Evolutionary conservation across 495 filamentous ascomycete species (phyloP).

Genomic region (Neurospora sp.): DNA sequence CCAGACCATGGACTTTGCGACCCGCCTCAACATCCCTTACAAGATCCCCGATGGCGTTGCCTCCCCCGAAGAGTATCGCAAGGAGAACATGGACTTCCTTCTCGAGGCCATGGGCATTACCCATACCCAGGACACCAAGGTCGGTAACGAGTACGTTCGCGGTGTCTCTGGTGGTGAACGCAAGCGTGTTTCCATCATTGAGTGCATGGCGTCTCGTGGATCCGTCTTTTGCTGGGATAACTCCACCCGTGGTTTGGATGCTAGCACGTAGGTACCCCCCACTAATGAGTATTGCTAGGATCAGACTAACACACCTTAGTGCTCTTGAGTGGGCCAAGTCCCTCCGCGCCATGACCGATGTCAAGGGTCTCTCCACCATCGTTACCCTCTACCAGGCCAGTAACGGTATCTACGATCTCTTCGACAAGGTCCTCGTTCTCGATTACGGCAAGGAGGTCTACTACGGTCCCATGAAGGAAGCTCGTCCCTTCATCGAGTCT

Average conservation of each 20-base stretch:
- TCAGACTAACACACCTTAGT: conserved; percentile 15
- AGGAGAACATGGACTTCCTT: conserved; percentile 14
- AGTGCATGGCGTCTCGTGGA: conserved; percentile 19
- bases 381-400: conserved; percentile 68
- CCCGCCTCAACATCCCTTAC: conserved; percentile 39
- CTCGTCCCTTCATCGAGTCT: conserved; percentile 44
- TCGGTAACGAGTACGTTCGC: conserved; percentile 74
- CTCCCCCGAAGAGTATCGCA: conserved; percentile 8
- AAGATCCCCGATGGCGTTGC: conserved; percentile 12
- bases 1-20: conserved; percentile 50
- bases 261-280: conserved; percentile 12
- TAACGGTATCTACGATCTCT: conserved; percentile 54
- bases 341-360: conserved; percentile 43
- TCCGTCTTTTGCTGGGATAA: conserved; percentile 43
- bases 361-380: conserved; percentile 42
- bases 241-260: conserved; percentile 40
- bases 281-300: background rate
- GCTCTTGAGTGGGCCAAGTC: conserved; percentile 38
- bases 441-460: conserved; percentile 56
- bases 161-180: conserved; percentile 55
- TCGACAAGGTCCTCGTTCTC: conserved; percentile 52
- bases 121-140: conserved; percentile 66
- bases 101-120: conserved; percentile 46
- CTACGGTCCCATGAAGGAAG: conserved; percentile 44
- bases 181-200: conserved; percentile 43